Evolutionary conservation across 2,329 filamentous ascomycete genomes (phyloP).

Genomic region (Xylaria hypoxylon): DNA sequence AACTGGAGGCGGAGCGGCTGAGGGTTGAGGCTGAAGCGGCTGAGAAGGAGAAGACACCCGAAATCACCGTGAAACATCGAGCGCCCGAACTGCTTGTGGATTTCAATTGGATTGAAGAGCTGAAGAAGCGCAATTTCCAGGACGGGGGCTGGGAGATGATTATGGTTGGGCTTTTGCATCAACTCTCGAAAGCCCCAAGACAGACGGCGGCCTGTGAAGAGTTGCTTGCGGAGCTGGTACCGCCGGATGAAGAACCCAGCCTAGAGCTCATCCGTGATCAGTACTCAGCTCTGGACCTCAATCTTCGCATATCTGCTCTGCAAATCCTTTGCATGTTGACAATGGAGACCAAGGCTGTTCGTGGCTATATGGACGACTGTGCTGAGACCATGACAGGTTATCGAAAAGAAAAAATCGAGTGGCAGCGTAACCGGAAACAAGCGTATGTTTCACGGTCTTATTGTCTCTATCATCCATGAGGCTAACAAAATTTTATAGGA

Average conservation of each 20-base stretch:
- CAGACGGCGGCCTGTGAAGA: conserved; percentile 80
- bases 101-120: conserved; percentile 86
- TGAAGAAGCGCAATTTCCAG: conserved; percentile 85
- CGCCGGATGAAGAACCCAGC: conserved; percentile 78
- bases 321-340: conserved; percentile 89
- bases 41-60: conserved; percentile 60
- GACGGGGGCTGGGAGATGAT: conserved; percentile 94
- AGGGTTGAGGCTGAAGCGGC: conserved; percentile 69
- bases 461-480: background rate
- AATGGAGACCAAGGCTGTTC: conserved; percentile 85
- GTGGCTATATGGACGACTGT: conserved; percentile 90
- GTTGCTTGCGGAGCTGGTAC: conserved; percentile 83
- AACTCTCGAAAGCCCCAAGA: conserved; percentile 80
- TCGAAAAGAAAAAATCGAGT: conserved; percentile 95
- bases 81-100: conserved; percentile 80
- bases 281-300: conserved; percentile 83
- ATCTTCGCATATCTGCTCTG: conserved; percentile 81
- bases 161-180: conserved; percentile 85
- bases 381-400: conserved; percentile 94
- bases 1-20: conserved; percentile 78
- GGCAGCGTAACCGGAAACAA: conserved; percentile 80
- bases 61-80: conserved; percentile 68
- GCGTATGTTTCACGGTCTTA: conserved; percentile 59
- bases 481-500: conserved; percentile 56
- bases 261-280: conserved; percentile 77